Conservation (phyloP, 495 filamentous ascomycete species). For the Chlorociboria aeruginascens region DNA sequence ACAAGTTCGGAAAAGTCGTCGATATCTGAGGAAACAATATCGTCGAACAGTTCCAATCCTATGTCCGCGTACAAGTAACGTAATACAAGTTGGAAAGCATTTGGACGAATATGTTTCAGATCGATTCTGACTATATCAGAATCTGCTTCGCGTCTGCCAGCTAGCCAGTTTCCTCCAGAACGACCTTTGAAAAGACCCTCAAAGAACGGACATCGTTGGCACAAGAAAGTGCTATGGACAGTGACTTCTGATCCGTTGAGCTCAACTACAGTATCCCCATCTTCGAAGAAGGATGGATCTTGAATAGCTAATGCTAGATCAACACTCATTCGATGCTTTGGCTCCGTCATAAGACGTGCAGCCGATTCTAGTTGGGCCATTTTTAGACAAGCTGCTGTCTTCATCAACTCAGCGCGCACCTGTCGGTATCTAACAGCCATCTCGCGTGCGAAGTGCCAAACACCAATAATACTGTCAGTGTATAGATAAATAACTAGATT, state of each 20-base stretch:
- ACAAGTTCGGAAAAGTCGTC: constrained; percentile 79
- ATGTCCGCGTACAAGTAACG: constrained; percentile 75
- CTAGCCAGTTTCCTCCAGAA: constrained; percentile 72
- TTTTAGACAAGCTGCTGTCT: constrained; percentile 51
- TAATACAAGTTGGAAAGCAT: constrained; percentile 67
- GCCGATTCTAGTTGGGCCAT: constrained; percentile 59
- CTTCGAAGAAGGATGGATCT: constrained; percentile 56
- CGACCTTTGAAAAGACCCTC: constrained; percentile 77
- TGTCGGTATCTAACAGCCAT: constrained; percentile 62
- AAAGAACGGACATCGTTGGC: constrained; percentile 86
- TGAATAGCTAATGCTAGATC: constrained; percentile 58
- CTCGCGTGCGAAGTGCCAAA: constrained; percentile 65
- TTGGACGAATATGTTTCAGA: constrained; percentile 62
- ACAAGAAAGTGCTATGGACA: constrained; percentile 67
- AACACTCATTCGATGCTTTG: constrained; percentile 45
- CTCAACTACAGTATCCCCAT: constrained; percentile 65
- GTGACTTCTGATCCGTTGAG: constrained; percentile 52
- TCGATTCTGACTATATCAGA: constrained; percentile 56
- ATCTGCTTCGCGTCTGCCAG: constrained; percentile 46
- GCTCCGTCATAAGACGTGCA: constrained; percentile 57
- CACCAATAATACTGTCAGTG: constrained; percentile 65
- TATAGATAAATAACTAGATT: constrained; percentile 75
- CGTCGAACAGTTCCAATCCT: constrained; percentile 71
- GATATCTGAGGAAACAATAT: constrained; percentile 53
- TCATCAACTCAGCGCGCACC: constrained; percentile 74